phyloP scores from a whole-genome alignment of 257 asterid genomes.

The Striga asiatica region DNA sequence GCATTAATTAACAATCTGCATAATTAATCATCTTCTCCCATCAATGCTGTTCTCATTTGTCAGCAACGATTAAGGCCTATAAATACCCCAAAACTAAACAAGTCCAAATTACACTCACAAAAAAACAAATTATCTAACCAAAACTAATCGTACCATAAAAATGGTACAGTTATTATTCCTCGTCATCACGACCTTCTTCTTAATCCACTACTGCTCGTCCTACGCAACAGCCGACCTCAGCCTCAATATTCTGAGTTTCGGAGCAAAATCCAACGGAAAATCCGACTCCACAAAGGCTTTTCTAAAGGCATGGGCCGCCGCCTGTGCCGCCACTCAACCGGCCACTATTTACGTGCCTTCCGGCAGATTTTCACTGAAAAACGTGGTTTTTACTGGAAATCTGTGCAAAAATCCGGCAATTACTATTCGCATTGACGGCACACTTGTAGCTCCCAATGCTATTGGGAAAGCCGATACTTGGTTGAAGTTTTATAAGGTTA shows the following conservation, averaged over 20 bases:
- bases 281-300: constrained; percentile 44
- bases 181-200: constrained; percentile 8
- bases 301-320: constrained; percentile 37
- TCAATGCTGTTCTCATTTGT: not conserved
- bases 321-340: constrained; percentile 31
- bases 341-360: constrained; percentile 37
- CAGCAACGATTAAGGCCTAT: constrained; percentile 8
- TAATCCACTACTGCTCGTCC: constrained; percentile 1
- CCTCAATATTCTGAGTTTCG: constrained; percentile 32
- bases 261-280: constrained; percentile 36
- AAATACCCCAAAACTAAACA: constrained; percentile 9
- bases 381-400: constrained; percentile 23
- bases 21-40: not conserved
- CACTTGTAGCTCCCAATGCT: constrained; percentile 46
- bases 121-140: not conserved
- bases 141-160: not conserved
- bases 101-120: not conserved
- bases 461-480: constrained; percentile 31
- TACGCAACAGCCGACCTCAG: constrained; percentile 22
- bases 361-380: constrained; percentile 27
- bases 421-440: constrained; percentile 40
- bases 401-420: constrained; percentile 34
- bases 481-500: constrained; percentile 43
- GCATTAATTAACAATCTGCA: not conserved
- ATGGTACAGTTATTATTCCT: not conserved